Base-by-base conservation (phyloP, 1,139 yeast species). In the Candida sanyaensis region DNA sequence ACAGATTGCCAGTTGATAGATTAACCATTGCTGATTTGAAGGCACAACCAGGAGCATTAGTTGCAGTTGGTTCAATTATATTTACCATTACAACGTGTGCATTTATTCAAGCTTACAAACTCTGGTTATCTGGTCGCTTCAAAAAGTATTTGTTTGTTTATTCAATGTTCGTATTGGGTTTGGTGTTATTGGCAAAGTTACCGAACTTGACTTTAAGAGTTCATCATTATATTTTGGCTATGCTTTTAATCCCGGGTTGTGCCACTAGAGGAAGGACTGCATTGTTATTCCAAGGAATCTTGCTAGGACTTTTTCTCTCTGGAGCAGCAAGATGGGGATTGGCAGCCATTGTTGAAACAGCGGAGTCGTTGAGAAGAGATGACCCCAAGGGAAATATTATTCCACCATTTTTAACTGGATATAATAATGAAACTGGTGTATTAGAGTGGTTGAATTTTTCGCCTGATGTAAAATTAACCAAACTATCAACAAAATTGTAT, bases 301-400 rank as follows among this genome's bases (percentile, higher is more conserved):
- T 93, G 26, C 64, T 89, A 1, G 99, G 98, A 0, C 71, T 92
- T 34, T 78, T 88, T 48, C 75, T 91, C 7, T 86, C 93, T 23
- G 99, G 99, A 0, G 83, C 90, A 2, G 84, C 96, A 0, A 74
- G 96, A 50, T 92, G 99, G 99, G 97, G 95, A 46, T 84, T 87
- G 59, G 98, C 96, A 2, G 84, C 96, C 23, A 84, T 92, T 50
- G 83, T 88, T 1, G 97, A 92, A 61, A 90, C 97, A 0, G 79
- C 79, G 41, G 69, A 76, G 10, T 79, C 90, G 11, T 66, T 91
- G 43, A 67, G 83, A 51, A 71, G 97, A 55, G 87, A 87, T 27
- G 97, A 89, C 55, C 96, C 96, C 0, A 73, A 80, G 39, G 88
- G 87, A 0, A 74, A 67, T 10, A 61, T 81, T 7, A 55, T 66